phyloP scores from a whole-genome alignment of 805 yeast species.

The Lipomyces kockii region DNA sequence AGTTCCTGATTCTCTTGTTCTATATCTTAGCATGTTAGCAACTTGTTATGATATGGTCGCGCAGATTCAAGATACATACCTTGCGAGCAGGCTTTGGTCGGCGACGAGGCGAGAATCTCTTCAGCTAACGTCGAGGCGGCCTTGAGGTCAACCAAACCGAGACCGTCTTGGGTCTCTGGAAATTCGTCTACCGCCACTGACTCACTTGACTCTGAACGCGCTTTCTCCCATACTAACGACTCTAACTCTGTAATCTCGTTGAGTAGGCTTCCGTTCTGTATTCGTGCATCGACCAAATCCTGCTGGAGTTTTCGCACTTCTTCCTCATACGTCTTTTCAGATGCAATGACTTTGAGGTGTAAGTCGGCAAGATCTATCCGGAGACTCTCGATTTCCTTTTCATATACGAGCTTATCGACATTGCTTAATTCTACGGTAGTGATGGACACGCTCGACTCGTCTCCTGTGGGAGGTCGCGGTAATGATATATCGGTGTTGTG shows the following conservation, averaged over 20 bases:
- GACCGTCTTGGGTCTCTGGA: neutral
- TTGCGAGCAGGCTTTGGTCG: neutral
- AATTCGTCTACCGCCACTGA: neutral
- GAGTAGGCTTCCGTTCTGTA: conserved; percentile 7
- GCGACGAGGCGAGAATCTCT: conserved; percentile 17
- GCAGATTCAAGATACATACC: neutral
- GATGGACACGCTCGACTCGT: neutral
- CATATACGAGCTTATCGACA: conserved; percentile 6
- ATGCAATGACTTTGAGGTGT: conserved; percentile 8
- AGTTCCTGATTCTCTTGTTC: conserved; percentile 21
- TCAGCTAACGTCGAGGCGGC: conserved; percentile 17
- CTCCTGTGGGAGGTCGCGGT: neutral
- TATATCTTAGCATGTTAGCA: conserved; percentile 3
- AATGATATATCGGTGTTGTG: neutral
- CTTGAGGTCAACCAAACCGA: neutral
- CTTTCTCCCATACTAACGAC: neutral
- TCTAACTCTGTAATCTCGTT: conserved; percentile 15
- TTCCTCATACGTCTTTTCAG: conserved; percentile 6
- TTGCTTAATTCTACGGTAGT: neutral
- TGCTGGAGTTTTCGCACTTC: conserved; percentile 5
- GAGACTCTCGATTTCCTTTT: conserved; percentile 24
- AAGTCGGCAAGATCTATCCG: conserved; percentile 28
- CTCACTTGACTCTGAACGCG: neutral
- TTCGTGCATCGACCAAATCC: conserved; percentile 4
- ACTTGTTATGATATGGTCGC: neutral